Conservation (phyloP, 2,329 filamentous ascomycete genomes). For the Fusarium algeriense region DNA sequence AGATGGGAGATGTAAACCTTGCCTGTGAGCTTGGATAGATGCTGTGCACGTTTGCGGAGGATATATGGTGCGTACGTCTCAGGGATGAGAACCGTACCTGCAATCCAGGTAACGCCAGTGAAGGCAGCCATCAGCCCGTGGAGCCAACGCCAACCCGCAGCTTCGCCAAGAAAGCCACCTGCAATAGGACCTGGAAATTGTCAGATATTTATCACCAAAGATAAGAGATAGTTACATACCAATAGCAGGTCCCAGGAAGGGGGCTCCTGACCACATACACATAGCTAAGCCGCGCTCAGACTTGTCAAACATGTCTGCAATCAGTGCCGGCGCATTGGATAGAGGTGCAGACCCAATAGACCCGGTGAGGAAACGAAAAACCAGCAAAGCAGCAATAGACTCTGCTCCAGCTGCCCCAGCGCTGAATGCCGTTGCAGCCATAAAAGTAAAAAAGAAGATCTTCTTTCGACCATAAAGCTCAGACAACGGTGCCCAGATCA, state of each 20-base stretch:
- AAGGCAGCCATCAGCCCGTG: conserved; percentile 54
- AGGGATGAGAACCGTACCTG: conserved; percentile 58
- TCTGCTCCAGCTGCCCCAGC: conserved; percentile 67
- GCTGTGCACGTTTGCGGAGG: conserved; percentile 37
- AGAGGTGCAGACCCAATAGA: conserved; percentile 10
- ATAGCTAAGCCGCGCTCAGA: conserved; percentile 65
- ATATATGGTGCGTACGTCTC: conserved; percentile 50
- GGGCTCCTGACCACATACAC: conserved; percentile 67
- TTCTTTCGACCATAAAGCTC: conserved; percentile 72
- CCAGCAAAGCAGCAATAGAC: conserved; percentile 65
- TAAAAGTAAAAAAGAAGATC: conserved; percentile 69
- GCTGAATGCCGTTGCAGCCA: conserved; percentile 69
- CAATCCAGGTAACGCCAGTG: conserved; percentile 49
- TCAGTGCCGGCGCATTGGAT: conserved; percentile 6
- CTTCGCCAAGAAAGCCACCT: conserved; percentile 68
- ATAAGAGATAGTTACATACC: background rate
- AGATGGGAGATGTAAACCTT: conserved; percentile 51
- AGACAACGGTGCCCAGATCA: conserved; percentile 74
- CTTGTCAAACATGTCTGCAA: conserved; percentile 53
- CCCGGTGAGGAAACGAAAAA: background rate
- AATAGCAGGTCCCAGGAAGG: conserved; percentile 33
- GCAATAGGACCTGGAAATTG: conserved; percentile 60
- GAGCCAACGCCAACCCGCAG: conserved; percentile 68
- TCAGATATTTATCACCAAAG: background rate
- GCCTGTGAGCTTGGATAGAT: conserved; percentile 37